These are phyloP conservation scores for Rhodotorula toruloides DNA, from an alignment of 768 basidiomycete species.

Conservation along the genomic window DNA sequence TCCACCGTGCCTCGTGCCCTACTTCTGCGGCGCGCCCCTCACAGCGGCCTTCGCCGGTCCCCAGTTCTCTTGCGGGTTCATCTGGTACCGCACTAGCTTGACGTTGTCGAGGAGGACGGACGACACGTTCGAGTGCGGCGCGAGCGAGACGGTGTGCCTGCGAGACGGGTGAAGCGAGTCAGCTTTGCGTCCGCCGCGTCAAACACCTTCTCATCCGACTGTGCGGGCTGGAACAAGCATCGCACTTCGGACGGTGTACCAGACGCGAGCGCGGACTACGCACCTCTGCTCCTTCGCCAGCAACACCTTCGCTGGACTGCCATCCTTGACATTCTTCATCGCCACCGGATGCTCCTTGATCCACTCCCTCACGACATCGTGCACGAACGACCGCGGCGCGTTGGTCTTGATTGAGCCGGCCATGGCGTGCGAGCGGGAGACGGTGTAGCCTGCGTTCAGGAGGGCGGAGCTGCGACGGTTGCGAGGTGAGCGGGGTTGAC, in stretches of 20 bases:
- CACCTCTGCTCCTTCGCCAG: conserved; percentile 67
- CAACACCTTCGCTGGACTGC: conserved; percentile 64
- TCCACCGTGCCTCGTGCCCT: background rate
- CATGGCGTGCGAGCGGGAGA: conserved; percentile 86
- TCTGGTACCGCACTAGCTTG: conserved; percentile 81
- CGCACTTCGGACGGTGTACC: background rate
- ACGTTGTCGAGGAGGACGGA: conserved; percentile 59
- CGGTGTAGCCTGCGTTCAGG: conserved; percentile 71
- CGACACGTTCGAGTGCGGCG: conserved; percentile 60
- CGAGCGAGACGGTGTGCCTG: conserved; percentile 68
- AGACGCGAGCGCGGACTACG: conserved; percentile 36
- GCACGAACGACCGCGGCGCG: conserved; percentile 63
- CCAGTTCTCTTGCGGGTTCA: conserved; percentile 88
- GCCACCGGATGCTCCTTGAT: conserved; percentile 74
- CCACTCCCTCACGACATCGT: conserved; percentile 81
- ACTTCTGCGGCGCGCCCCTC: conserved; percentile 18
- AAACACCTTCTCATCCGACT: background rate
- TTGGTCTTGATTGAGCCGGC: conserved; percentile 87
- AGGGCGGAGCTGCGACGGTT: conserved; percentile 67
- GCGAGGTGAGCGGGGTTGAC: too few relatives aligned
- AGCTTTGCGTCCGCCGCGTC: conserved; percentile 12
- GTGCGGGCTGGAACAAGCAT: background rate
- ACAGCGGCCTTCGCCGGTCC: conserved; percentile 59
- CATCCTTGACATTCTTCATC: conserved; percentile 70
- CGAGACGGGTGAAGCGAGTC: background rate